phyloP scores from a whole-genome alignment of 805 yeast species.

The Nakazawaea ambrosiae region DNA sequence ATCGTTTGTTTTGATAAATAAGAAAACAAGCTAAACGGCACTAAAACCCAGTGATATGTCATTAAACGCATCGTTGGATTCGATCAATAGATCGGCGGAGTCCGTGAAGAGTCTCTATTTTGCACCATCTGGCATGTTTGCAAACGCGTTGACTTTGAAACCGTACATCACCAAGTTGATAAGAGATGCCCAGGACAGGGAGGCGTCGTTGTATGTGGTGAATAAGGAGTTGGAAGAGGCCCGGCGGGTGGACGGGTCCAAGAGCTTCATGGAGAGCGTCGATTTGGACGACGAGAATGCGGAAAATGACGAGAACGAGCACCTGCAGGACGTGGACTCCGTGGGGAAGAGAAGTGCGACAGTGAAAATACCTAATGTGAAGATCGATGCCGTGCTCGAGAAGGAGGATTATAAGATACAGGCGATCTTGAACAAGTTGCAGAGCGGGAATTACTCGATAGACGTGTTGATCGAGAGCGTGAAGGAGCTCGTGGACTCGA shows the following conservation, averaged over 20 bases:
- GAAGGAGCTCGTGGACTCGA: slow-evolving; percentile 25
- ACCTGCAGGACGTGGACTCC: not conserved
- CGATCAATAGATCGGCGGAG: slow-evolving; percentile 32
- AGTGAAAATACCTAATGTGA: slow-evolving; percentile 7
- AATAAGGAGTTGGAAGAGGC: slow-evolving; percentile 26
- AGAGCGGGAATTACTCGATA: slow-evolving; percentile 29
- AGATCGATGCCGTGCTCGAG: slow-evolving; percentile 3
- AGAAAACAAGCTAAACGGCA: too few species aligned
- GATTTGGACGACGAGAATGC: slow-evolving; percentile 15
- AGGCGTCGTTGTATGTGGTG: slow-evolving; percentile 42
- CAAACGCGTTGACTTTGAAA: slow-evolving; percentile 49
- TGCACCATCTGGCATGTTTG: slow-evolving; percentile 53
- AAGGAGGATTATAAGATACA: slow-evolving; percentile 11
- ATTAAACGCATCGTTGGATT: slow-evolving; percentile 23
- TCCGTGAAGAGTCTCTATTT: slow-evolving; percentile 39
- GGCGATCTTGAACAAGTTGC: slow-evolving; percentile 23
- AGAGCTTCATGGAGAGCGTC: slow-evolving; percentile 23
- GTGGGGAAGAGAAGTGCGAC: not conserved
- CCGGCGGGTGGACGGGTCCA: slow-evolving; percentile 45
- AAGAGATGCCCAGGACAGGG: slow-evolving; percentile 50
- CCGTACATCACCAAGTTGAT: slow-evolving; percentile 50
- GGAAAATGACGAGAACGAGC: not conserved
- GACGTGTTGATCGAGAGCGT: slow-evolving; percentile 37
- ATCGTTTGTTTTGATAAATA: too few species aligned
- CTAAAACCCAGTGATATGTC: too few species aligned